phyloP scores from a whole-genome alignment of 371 early-diverging fungal species.

The Lichtheimia hyalospora region DNA sequence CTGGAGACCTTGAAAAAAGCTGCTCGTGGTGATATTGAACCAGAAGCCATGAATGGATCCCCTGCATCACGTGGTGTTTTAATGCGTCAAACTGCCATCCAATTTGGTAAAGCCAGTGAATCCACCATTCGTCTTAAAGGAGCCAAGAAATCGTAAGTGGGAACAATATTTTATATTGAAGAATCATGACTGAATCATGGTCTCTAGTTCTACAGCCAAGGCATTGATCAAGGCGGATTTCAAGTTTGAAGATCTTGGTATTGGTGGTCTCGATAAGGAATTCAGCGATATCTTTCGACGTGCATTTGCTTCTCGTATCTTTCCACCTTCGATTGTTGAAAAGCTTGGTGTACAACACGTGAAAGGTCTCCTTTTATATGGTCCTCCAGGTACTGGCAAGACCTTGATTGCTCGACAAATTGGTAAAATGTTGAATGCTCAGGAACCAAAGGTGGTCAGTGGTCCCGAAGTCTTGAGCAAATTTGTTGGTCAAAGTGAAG shows the following conservation, averaged over 20 bases:
- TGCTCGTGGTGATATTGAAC: slow-evolving; percentile 37
- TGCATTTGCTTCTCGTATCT: slow-evolving; percentile 99
- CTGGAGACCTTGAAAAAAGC: slow-evolving; percentile 51
- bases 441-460: slow-evolving; percentile 97
- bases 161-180: not conserved
- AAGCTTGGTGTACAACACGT: slow-evolving; percentile 98
- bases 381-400: slow-evolving; percentile 99
- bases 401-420: slow-evolving; percentile 99
- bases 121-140: slow-evolving; percentile 80
- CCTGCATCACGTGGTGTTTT: slow-evolving; percentile 67
- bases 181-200: not conserved
- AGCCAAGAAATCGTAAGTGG: slow-evolving; percentile 55
- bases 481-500: slow-evolving; percentile 99
- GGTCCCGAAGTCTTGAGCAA: slow-evolving; percentile 99
- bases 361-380: slow-evolving; percentile 78
- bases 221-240: slow-evolving; percentile 92
- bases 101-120: slow-evolving; percentile 70
- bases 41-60: slow-evolving; percentile 20
- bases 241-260: slow-evolving; percentile 98
- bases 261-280: slow-evolving; percentile 99
- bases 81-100: slow-evolving; percentile 68
- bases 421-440: slow-evolving; percentile 97
- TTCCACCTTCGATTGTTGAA: slow-evolving; percentile 95
- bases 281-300: slow-evolving; percentile 98
- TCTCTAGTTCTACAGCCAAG: slow-evolving; percentile 16